These are phyloP conservation scores for Hypoxylon sp. DNA, from an alignment of 2,329 filamentous ascomycete species.

Conservation along the genomic window DNA sequence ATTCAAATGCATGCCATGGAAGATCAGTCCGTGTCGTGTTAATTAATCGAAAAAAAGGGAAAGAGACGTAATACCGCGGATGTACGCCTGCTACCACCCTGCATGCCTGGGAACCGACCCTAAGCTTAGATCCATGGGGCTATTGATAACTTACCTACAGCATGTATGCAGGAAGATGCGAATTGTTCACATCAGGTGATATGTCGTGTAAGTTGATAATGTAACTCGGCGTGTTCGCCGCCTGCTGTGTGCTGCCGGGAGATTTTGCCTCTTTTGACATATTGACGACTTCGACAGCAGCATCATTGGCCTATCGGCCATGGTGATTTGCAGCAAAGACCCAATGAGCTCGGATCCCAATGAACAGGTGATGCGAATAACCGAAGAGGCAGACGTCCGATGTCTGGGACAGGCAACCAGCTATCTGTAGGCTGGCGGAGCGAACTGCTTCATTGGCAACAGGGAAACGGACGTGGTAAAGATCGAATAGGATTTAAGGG, in stretches of 20 bases:
- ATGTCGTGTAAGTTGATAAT: constrained; percentile 48
- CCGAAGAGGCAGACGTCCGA: constrained; percentile 41
- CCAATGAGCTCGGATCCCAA: constrained; percentile 41
- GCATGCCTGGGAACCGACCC: constrained; percentile 27
- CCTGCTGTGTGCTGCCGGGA: constrained; percentile 34
- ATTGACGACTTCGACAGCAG: constrained; percentile 17
- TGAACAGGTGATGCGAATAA: constrained; percentile 42
- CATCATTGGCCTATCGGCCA: constrained; percentile 32
- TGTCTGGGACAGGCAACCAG: constrained; percentile 37
- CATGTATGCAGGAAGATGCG: constrained; percentile 40
- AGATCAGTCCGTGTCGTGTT: constrained; percentile 37
- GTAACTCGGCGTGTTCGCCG: constrained; percentile 42
- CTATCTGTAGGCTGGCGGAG: constrained; percentile 31
- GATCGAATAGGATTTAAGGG: constrained; percentile 41
- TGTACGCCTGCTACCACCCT: constrained; percentile 38
- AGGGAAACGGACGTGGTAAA: constrained; percentile 33
- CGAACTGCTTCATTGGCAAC: constrained; percentile 33
- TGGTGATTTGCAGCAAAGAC: constrained; percentile 24
- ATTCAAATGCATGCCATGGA: constrained; percentile 43
- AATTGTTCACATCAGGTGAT: constrained; percentile 45
- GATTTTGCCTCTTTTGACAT: constrained; percentile 42
- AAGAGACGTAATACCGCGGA: constrained; percentile 40
- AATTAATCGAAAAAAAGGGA: constrained; percentile 34
- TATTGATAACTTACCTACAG: constrained; percentile 17
- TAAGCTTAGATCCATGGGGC: constrained; percentile 42